Evolutionary conservation across 148 eudicot genomes (phyloP).

Genomic region (Hydrangea macrophylla): DNA sequence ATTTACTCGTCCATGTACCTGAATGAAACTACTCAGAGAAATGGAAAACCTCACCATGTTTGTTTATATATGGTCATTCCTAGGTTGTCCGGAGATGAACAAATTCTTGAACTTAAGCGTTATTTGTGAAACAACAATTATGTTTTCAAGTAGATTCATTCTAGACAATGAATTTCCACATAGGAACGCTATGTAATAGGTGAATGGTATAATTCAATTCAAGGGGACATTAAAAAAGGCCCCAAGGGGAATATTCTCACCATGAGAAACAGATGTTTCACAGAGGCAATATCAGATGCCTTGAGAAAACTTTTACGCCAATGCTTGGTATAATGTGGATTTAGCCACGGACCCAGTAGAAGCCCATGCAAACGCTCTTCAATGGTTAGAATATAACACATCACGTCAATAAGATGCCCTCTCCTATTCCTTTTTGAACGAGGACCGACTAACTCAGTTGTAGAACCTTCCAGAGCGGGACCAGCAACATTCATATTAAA

Average conservation of each 20-base stretch:
- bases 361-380: conserved; percentile 89
- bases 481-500: conserved; percentile 36
- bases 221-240: too few species aligned
- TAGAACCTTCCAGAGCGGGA: conserved; percentile 42
- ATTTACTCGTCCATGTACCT: too few species aligned
- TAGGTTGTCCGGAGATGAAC: too few species aligned
- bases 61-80: too few species aligned
- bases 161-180: too few species aligned
- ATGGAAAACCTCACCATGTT: too few species aligned
- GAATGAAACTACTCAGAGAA: too few species aligned
- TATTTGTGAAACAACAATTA: too few species aligned
- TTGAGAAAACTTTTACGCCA: conserved; percentile 57
- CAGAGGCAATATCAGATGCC: conserved; percentile 48
- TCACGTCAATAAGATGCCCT: conserved; percentile 66
- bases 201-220: too few species aligned
- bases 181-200: too few species aligned
- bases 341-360: conserved; percentile 84
- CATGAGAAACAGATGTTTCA: conserved; percentile 59
- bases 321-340: conserved; percentile 55
- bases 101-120: too few species aligned
- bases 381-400: conserved; percentile 56
- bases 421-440: conserved; percentile 34
- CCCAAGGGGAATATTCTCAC: conserved; percentile 36
- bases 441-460: conserved; percentile 38
- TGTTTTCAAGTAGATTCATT: too few species aligned